These are phyloP conservation scores for Aspergillus tamarii DNA, from an alignment of 2,329 filamentous ascomycete genomes.

Conservation along the genomic window DNA sequence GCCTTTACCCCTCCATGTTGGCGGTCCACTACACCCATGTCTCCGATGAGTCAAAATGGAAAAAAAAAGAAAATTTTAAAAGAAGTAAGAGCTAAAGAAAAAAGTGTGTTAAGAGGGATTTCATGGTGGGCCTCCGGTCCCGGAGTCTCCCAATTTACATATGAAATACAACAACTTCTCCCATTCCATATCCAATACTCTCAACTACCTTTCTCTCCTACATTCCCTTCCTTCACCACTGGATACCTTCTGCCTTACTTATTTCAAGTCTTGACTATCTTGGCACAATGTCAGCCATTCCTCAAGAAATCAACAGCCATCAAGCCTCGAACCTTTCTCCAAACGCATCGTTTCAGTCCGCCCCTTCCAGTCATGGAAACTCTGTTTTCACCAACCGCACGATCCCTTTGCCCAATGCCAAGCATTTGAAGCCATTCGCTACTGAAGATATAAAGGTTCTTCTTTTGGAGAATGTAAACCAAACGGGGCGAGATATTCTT, in stretches of 20 bases:
- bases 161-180: not conserved
- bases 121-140: constrained; percentile 14
- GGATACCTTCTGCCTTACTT: not conserved
- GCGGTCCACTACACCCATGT: not conserved
- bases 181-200: not conserved
- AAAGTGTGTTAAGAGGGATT: not conserved
- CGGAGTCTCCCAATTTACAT: constrained; percentile 12
- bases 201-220: not conserved
- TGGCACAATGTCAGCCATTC: constrained; percentile 28
- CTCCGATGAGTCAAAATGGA: not conserved
- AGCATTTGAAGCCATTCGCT: constrained; percentile 92
- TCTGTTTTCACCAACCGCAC: constrained; percentile 46
- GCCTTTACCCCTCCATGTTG: constrained; percentile 6
- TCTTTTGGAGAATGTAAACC: constrained; percentile 92
- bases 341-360: constrained; percentile 73
- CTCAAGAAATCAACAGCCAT: constrained; percentile 40
- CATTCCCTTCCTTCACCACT: not conserved
- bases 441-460: constrained; percentile 96
- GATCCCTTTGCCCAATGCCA: constrained; percentile 54
- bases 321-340: constrained; percentile 60
- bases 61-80: not conserved
- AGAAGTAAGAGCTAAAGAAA: not conserved
- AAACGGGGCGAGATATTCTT: constrained; percentile 83
- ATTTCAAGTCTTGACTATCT: not conserved
- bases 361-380: constrained; percentile 64